A percentile compares a stretch with the other conserved stretches of the same genome.
These are phyloP conservation scores for Penicillium bialowiezense DNA, from an alignment of 495 filamentous ascomycete species.

Conservation along the genomic window DNA sequence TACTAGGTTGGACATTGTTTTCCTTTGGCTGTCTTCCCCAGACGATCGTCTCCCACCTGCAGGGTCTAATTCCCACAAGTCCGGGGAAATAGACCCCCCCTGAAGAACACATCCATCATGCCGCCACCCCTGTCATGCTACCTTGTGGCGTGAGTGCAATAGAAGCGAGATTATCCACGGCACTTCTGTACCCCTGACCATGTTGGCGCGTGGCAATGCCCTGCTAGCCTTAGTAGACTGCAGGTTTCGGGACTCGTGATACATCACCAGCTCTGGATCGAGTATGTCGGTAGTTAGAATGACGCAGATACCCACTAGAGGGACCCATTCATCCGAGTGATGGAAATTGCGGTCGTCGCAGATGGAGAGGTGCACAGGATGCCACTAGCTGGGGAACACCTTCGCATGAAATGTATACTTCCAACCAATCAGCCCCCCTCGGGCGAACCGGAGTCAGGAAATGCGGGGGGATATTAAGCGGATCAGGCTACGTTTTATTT, in stretches of 20 bases:
- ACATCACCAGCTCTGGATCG: slow-evolving; percentile 1
- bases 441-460: not conserved
- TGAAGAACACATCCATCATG: slow-evolving; percentile 7
- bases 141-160: slow-evolving; percentile 14
- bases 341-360: not conserved
- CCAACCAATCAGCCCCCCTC: not conserved
- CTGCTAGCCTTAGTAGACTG: slow-evolving; percentile 6
- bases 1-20: not conserved
- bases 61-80: slow-evolving; percentile 10
- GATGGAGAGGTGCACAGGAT: not conserved
- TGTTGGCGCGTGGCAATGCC: slow-evolving; percentile 16
- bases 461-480: slow-evolving; percentile 27
- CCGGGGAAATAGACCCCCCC: slow-evolving; percentile 14
- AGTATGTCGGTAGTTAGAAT: slow-evolving; percentile 13
- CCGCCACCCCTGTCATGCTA: not conserved
- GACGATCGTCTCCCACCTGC: slow-evolving; percentile 16
- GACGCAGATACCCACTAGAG: not conserved
- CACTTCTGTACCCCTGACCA: slow-evolving; percentile 12
- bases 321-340: not conserved
- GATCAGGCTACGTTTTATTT: slow-evolving; percentile 18
- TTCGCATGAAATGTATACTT: not conserved
- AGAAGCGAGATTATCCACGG: slow-evolving; percentile 14
- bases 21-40: slow-evolving; percentile 6
- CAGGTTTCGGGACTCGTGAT: slow-evolving; percentile 3
- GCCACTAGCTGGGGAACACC: not conserved